These are phyloP conservation scores for Apophysomyces elegans DNA, from an alignment of 371 early-diverging fungal genomes.

Conservation along the genomic window DNA sequence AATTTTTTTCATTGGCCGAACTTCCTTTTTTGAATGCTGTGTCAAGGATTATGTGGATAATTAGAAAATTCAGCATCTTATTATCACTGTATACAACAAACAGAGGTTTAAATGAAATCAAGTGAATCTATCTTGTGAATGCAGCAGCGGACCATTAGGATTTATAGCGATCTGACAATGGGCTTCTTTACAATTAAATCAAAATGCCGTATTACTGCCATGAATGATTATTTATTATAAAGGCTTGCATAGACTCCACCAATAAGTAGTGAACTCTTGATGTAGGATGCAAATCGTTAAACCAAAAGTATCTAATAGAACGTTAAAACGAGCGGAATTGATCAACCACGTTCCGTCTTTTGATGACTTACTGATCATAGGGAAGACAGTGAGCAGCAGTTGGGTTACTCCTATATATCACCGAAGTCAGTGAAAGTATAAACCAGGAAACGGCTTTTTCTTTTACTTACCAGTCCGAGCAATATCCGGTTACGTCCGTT, in stretches of 20 bases:
- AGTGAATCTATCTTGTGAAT: no score
- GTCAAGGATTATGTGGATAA: no score
- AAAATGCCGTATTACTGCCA: no score
- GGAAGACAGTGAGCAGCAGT: conserved; percentile 17
- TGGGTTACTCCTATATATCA: conserved; percentile 24
- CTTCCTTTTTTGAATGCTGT: no score
- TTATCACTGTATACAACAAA: no score
- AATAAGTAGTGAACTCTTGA: conserved; percentile 35
- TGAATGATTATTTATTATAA: background rate
- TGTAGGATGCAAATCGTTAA: conserved; percentile 46
- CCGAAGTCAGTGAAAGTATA: background rate
- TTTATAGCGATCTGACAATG: no score
- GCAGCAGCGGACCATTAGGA: no score
- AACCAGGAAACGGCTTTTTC: background rate
- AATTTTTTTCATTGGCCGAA: background rate
- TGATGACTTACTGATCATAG: conserved; percentile 26
- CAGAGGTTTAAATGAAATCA: no score
- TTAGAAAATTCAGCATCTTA: no score
- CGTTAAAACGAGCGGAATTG: no score
- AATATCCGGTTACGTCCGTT: conserved; percentile 24
- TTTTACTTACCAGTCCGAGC: conserved; percentile 31
- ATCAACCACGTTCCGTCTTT: no score
- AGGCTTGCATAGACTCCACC: conserved; percentile 27
- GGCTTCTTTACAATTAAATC: no score
- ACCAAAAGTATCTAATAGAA: conserved; percentile 42